Evolutionary conservation across 345 rosid species (phyloP).

Genomic region (thale cress (Arabidopsis thaliana)): DNA sequence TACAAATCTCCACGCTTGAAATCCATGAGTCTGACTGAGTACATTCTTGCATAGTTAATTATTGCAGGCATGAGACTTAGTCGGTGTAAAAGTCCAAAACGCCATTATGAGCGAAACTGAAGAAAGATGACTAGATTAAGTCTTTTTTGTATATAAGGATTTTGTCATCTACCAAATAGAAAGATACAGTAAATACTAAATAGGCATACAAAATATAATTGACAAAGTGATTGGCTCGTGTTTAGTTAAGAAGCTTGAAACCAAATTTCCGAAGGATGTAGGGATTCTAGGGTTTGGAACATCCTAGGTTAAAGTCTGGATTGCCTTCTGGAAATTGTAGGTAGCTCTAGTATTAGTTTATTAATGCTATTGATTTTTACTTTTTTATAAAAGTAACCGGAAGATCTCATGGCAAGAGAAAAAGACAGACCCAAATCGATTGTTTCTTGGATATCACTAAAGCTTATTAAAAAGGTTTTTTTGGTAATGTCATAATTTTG

Average conservation of each 20-base stretch:
- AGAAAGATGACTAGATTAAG: neutral
- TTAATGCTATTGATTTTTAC: neutral
- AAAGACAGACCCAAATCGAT: constrained; percentile 26
- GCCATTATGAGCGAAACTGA: constrained; percentile 11
- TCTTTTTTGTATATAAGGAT: too few relatives aligned
- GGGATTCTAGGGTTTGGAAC: neutral
- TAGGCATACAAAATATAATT: neutral
- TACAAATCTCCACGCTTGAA: neutral
- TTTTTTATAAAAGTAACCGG: neutral
- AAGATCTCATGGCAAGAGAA: constrained; percentile 27
- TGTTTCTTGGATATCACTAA: constrained; percentile 34
- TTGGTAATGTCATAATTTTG: constrained; percentile 21
- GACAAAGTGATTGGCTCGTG: neutral
- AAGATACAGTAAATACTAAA: neutral
- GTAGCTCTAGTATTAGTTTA: constrained; percentile 1
- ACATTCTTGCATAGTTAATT: constrained; percentile 25
- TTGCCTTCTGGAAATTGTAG: neutral
- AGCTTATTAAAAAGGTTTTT: neutral
- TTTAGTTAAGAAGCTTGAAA: neutral
- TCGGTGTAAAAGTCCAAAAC: constrained; percentile 32
- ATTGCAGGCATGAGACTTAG: constrained; percentile 37
- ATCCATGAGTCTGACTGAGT: neutral
- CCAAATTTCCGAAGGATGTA: neutral
- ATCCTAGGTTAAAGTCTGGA: too few relatives aligned
- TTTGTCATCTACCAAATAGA: neutral